Percentiles rank a stretch among this genome's conserved stretches.
These are phyloP conservation scores for Mortierella hygrophila DNA, from an alignment of 192 early-diverging fungal genomes.

Conservation along the genomic window DNA sequence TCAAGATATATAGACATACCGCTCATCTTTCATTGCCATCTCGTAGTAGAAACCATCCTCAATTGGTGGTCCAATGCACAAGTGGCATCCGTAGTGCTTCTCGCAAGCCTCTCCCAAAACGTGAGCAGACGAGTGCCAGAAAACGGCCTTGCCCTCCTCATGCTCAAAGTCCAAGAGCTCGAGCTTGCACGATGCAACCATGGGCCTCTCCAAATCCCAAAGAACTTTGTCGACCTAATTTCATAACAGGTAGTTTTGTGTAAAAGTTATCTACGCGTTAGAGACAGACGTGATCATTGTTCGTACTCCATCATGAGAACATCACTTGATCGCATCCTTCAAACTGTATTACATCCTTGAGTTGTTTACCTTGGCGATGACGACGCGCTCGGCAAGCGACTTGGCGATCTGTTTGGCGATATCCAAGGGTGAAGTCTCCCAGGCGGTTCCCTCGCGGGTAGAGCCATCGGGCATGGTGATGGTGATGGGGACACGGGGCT, in stretches of 20 bases:
- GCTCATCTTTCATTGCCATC: slow-evolving; percentile 85
- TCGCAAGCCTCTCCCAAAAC: slow-evolving; percentile 98
- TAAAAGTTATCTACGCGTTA: background rate
- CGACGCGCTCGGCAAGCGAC: slow-evolving; percentile 88
- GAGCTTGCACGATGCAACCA: slow-evolving; percentile 84
- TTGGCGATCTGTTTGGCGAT: slow-evolving; percentile 92
- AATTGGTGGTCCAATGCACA: slow-evolving; percentile 96
- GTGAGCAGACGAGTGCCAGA: slow-evolving; percentile 99
- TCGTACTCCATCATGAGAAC: background rate
- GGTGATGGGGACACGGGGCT: slow-evolving; percentile 80
- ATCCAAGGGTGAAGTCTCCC: slow-evolving; percentile 96
- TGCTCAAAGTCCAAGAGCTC: slow-evolving; percentile 96
- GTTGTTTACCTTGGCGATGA: slow-evolving; percentile 89
- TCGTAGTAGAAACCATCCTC: slow-evolving; percentile 98
- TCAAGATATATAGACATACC: slow-evolving; percentile 13
- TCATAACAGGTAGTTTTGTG: background rate
- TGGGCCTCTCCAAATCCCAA: slow-evolving; percentile 90
- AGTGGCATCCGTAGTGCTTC: slow-evolving; percentile 96
- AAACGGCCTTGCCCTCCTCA: slow-evolving; percentile 93
- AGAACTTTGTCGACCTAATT: slow-evolving; percentile 80
- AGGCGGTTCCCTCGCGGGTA: slow-evolving; percentile 83
- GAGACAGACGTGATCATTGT: background rate
- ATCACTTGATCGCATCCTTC: background rate
- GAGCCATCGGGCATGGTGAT: slow-evolving; percentile 93
- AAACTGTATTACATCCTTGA: background rate